Evolutionary conservation across 495 filamentous ascomycete species (phyloP).

Genomic region (Tuber magnatum): DNA sequence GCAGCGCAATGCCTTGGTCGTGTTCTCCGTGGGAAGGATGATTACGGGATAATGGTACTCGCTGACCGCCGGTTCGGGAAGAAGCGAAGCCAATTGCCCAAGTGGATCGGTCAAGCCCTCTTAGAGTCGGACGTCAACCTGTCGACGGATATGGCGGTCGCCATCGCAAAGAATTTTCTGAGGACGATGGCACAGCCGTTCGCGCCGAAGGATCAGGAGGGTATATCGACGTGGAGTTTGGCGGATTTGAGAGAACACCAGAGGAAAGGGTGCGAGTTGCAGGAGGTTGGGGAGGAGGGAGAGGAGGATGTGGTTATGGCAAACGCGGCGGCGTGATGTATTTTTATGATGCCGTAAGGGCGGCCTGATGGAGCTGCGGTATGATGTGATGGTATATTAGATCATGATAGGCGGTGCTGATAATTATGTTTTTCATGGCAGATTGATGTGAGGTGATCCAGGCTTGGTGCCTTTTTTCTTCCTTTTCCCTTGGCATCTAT

Average conservation of each 20-base stretch:
- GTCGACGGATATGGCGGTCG: conserved; percentile 92
- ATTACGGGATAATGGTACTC: conserved; percentile 98
- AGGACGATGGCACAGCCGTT: conserved; percentile 87
- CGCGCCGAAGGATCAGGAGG: conserved; percentile 71
- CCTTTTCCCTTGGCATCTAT: background rate
- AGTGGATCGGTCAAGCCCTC: conserved; percentile 92
- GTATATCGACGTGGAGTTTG: conserved; percentile 83
- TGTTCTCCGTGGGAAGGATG: conserved; percentile 92
- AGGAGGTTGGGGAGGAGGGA: conserved; percentile 44
- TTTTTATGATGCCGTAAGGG: background rate
- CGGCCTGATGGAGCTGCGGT: background rate
- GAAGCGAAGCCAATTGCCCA: conserved; percentile 83
- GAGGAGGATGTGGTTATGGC: background rate
- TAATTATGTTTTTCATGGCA: background rate
- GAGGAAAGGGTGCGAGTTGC: conserved; percentile 52
- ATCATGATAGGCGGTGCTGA: background rate
- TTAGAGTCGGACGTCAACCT: conserved; percentile 76
- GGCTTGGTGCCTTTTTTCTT: background rate
- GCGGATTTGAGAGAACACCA: conserved; percentile 70
- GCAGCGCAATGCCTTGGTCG: conserved; percentile 95
- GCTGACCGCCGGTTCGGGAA: conserved; percentile 86
- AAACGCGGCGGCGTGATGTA: background rate
- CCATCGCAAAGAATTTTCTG: conserved; percentile 79
- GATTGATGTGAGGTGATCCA: background rate
- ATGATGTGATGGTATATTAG: background rate